phyloP scores from a whole-genome alignment of 768 basidiomycete species.

The Trichaptum fuscoviolaceum region DNA sequence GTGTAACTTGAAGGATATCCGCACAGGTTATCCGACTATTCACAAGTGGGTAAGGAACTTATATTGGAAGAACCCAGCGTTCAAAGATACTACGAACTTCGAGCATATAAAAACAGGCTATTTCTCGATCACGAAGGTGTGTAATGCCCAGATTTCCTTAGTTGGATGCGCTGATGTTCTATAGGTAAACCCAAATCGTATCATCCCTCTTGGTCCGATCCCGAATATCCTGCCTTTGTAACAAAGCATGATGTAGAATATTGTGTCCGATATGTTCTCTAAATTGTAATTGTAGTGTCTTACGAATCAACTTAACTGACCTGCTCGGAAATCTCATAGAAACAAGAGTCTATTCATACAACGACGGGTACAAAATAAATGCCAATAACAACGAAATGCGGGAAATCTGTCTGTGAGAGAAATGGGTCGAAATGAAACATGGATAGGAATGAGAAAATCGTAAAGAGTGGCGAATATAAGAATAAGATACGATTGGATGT shows the following conservation, averaged over 20 bases:
- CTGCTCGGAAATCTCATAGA: neutral
- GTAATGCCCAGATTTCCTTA: slow-evolving; percentile 9
- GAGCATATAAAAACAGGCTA: slow-evolving; percentile 81
- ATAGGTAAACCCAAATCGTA: slow-evolving; percentile 72
- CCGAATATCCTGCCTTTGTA: slow-evolving; percentile 63
- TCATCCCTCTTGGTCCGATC: slow-evolving; percentile 73
- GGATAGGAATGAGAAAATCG: neutral
- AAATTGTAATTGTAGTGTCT: neutral
- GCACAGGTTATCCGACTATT: slow-evolving; percentile 81
- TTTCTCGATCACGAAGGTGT: slow-evolving; percentile 50
- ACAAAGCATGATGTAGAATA: slow-evolving; percentile 2
- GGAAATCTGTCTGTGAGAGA: neutral
- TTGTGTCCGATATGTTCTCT: neutral
- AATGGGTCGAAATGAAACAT: neutral
- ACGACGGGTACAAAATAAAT: neutral
- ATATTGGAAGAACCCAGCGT: slow-evolving; percentile 88
- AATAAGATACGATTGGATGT: neutral
- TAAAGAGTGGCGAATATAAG: neutral
- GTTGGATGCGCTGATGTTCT: slow-evolving; percentile 1
- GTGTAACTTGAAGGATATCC: slow-evolving; percentile 83
- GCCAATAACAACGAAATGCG: neutral
- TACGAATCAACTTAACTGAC: neutral
- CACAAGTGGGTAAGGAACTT: slow-evolving; percentile 84
- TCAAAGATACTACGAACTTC: slow-evolving; percentile 84
- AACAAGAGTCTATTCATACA: neutral